A percentile compares a stretch with the other conserved stretches of the same genome.
These are phyloP conservation scores for Ceratobasidium sp. DNA, from an alignment of 1,284 basidiomycete species.

Conservation along the genomic window DNA sequence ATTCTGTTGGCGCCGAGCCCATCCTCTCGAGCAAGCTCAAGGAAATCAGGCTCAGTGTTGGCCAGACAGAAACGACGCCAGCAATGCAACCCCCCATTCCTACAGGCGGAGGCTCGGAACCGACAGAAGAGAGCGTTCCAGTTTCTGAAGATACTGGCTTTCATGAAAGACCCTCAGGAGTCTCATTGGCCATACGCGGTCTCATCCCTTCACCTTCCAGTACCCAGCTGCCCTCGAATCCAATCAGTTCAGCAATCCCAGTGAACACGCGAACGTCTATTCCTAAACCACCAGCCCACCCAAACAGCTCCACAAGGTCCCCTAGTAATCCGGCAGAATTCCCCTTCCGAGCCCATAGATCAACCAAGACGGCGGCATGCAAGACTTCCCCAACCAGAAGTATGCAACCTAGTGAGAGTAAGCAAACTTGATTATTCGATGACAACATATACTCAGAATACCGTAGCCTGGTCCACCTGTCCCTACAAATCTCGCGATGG, in stretches of 20 bases:
- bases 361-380: slow-evolving; percentile 45
- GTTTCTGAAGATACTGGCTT: not conserved
- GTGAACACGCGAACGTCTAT: not conserved
- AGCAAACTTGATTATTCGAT: not conserved
- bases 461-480: slow-evolving; percentile 61
- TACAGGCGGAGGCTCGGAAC: too few relatives aligned
- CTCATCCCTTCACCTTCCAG: not conserved
- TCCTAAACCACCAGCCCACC: not conserved
- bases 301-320: not conserved
- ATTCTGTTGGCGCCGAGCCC: too few relatives aligned
- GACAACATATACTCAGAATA: not conserved
- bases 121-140: too few relatives aligned
- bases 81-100: too few relatives aligned
- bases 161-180: not conserved
- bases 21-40: not conserved
- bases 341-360: slow-evolving; percentile 10
- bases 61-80: too few relatives aligned
- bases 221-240: not conserved
- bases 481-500: slow-evolving; percentile 64
- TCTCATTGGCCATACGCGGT: not conserved
- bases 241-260: too few relatives aligned
- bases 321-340: not conserved
- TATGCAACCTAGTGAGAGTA: slow-evolving; percentile 48
- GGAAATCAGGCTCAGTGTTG: too few relatives aligned
- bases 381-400: slow-evolving; percentile 55